These are phyloP conservation scores for Berkeleyomyces basicola DNA, from an alignment of 2,329 filamentous ascomycete species.

Conservation along the genomic window DNA sequence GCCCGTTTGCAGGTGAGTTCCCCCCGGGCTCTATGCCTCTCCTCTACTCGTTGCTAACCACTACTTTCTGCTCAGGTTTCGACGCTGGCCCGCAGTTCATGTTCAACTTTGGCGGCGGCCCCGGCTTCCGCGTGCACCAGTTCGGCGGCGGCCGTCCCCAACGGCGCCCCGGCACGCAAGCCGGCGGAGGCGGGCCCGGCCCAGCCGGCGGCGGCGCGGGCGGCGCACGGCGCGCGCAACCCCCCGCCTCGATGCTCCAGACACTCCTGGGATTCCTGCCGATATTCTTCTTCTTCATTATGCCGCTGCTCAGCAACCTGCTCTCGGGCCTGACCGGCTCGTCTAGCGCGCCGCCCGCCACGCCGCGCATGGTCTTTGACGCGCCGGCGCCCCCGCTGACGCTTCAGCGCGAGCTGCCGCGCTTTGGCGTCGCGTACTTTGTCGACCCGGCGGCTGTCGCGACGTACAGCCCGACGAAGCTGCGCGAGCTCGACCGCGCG, in stretches of 20 bases:
- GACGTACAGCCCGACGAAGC: constrained; percentile 50
- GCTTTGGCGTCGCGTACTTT: constrained; percentile 65
- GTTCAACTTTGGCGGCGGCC: constrained; percentile 85
- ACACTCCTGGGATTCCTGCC: constrained; percentile 65
- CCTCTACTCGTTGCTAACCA: neutral
- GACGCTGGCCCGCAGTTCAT: constrained; percentile 76
- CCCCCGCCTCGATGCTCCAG: constrained; percentile 31
- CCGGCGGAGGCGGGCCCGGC: constrained; percentile 24
- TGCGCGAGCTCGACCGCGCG: constrained; percentile 55
- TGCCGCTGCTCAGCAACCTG: constrained; percentile 66
- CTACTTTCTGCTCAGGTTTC: constrained; percentile 31
- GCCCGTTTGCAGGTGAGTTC: constrained; percentile 28
- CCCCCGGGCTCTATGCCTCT: neutral
- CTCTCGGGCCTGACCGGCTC: constrained; percentile 40
- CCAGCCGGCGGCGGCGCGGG: constrained; percentile 17
- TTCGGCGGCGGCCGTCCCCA: constrained; percentile 66
- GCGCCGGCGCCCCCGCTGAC: constrained; percentile 54
- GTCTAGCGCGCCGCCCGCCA: constrained; percentile 24
- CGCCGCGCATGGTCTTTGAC: constrained; percentile 65
- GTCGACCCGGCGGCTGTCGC: constrained; percentile 64
- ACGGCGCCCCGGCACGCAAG: constrained; percentile 49
- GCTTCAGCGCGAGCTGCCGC: constrained; percentile 51
- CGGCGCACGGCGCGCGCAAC: constrained; percentile 23
- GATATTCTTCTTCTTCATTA: constrained; percentile 74
- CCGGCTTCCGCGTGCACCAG: constrained; percentile 79